A percentile compares a stretch with the other conserved stretches of the same genome.
These are phyloP conservation scores for Tolypocladium inflatum DNA, from an alignment of 2,329 filamentous ascomycete species.

Conservation along the genomic window DNA sequence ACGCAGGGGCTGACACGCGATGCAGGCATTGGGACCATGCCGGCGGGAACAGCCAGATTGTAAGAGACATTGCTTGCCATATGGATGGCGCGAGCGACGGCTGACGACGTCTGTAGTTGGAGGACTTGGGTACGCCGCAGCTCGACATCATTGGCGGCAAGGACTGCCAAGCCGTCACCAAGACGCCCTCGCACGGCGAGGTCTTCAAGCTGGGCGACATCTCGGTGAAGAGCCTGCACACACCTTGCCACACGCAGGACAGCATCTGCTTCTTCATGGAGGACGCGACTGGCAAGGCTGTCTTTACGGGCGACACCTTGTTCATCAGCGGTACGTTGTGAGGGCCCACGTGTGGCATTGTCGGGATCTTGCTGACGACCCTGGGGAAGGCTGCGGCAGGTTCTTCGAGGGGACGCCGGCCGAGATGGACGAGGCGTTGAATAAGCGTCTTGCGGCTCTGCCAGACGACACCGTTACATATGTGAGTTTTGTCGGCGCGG, in stretches of 20 bases:
- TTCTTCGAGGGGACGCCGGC: conserved; percentile 89
- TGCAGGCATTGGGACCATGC: conserved; percentile 85
- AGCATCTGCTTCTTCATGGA: conserved; percentile 93
- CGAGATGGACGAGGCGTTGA: conserved; percentile 91
- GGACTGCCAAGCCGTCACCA: conserved; percentile 71
- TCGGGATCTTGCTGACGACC: background rate
- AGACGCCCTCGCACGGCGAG: conserved; percentile 65
- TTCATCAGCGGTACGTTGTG: conserved; percentile 71
- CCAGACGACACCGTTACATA: conserved; percentile 91
- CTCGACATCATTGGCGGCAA: conserved; percentile 80
- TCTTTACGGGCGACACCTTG: conserved; percentile 94
- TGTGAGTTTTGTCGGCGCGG: conserved; percentile 36
- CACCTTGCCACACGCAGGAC: conserved; percentile 95
- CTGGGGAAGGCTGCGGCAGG: conserved; percentile 64
- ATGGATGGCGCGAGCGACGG: background rate
- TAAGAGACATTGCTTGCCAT: conserved; percentile 26
- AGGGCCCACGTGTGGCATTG: background rate
- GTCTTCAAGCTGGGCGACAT: conserved; percentile 79
- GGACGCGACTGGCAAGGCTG: conserved; percentile 63
- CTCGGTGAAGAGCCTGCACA: conserved; percentile 78
- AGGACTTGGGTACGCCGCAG: conserved; percentile 43
- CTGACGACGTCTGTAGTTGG: conserved; percentile 15
- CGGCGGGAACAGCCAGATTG: conserved; percentile 79
- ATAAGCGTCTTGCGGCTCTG: conserved; percentile 69
- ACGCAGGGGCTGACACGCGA: conserved; percentile 1